Base-by-base conservation (phyloP, 352 stramenopile genomes). In the Phytophthora ramorum region DNA sequence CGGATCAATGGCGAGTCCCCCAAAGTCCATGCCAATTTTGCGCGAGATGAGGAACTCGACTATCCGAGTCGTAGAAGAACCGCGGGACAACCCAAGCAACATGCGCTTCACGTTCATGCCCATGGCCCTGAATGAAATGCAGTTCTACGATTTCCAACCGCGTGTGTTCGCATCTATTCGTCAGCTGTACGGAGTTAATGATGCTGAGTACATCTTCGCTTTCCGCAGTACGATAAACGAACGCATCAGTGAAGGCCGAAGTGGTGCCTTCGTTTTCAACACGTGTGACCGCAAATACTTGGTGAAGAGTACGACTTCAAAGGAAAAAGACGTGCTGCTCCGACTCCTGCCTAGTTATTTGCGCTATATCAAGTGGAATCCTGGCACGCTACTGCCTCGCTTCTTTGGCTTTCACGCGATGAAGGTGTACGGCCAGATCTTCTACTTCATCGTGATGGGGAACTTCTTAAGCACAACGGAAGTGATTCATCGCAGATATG, bases 381-480 rank as follows among this genome's bases (percentile, higher is more conserved):
- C 91, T 7, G 57, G 73, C 17, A 96, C 87, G 48, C 75, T 98
- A 7, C 60, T 98, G n/a, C 88, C 89, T 17, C 89, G 92, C 7
- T 98, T 97, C 63, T 87, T 95, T 9, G 92, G 92, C 5, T 85
- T 95, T 32, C 92, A 98, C 52, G 83, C 85, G 1, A 95, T 98
- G 77, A 93, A 93, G 46, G 95, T 98, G 85, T 97, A 97, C 66
- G 90, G 90, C 7, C 82, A 96, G 50, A 90, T 87, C 37, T 96
- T 96, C 60, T 95, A 92, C 60, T 97, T 98, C 50, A 87, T 98
- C 24, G 92, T 98, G 22, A 98, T 98, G 92, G 85, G 76, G 46
- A 98, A 98, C 58, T 80, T 98, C 46, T 66, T 98, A 28, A 87
- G 88, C 75, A 94, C 87, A 12, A 76, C 72, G 0, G 82, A 96